Percentiles rank a stretch among this genome's conserved stretches.
Conservation (phyloP, 129 eudicot genomes). For the Saussurea involucrata region DNA sequence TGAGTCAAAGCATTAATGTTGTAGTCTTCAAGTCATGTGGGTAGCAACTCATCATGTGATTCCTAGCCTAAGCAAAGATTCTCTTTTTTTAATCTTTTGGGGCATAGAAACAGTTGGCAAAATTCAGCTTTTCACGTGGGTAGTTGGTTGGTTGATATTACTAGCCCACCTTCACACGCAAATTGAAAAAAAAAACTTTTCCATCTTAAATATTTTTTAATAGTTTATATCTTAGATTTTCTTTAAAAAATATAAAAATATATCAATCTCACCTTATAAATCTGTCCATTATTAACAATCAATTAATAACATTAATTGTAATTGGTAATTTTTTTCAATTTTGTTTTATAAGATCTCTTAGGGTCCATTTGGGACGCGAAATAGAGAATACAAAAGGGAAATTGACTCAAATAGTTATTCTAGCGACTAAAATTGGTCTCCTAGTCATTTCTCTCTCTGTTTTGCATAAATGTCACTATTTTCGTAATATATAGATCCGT, state of each 20-base stretch:
- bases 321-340: background rate
- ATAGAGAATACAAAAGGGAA: too few relatives aligned
- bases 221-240: background rate
- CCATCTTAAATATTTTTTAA: background rate
- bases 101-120: conserved; percentile 31
- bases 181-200: conserved; percentile 5
- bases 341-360: background rate
- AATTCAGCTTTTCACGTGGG: conserved; percentile 37
- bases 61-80: conserved; percentile 31
- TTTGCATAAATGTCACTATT: too few relatives aligned
- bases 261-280: background rate
- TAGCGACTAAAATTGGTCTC: too few relatives aligned
- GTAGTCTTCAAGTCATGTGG: conserved; percentile 37
- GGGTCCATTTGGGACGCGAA: too few relatives aligned
- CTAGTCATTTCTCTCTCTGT: too few relatives aligned
- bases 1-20: conserved; percentile 21
- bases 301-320: background rate
- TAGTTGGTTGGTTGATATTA: conserved; percentile 17
- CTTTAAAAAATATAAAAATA: background rate
- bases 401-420: too few relatives aligned
- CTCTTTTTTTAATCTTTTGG: conserved; percentile 10
- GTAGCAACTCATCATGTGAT: conserved; percentile 33
- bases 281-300: background rate
- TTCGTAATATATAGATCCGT: too few relatives aligned
- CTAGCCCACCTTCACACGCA: conserved; percentile 15